These are phyloP conservation scores for Rhizophagus clarus DNA, from an alignment of 192 early-diverging fungal genomes.

Conservation along the genomic window DNA sequence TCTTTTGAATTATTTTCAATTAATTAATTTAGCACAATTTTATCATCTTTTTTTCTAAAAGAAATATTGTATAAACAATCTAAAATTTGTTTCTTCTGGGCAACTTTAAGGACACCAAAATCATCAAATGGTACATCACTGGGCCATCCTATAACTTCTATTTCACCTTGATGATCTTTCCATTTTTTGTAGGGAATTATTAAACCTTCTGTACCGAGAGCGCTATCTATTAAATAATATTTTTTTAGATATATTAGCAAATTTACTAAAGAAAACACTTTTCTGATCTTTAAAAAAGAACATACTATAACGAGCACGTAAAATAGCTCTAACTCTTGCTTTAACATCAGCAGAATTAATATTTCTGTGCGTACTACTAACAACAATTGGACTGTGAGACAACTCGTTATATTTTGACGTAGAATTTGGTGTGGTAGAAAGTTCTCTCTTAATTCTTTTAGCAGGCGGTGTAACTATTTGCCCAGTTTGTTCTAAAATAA, in stretches of 20 bases:
- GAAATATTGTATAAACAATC: background rate
- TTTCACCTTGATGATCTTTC: constrained; percentile 1
- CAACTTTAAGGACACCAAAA: background rate
- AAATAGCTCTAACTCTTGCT: background rate
- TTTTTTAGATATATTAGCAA: background rate
- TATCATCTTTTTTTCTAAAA: background rate
- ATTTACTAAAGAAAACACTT: background rate
- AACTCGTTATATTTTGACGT: background rate
- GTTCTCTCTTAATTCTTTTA: background rate
- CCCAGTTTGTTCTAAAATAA: background rate
- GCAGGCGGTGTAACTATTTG: background rate
- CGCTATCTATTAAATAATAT: background rate
- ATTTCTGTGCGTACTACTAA: background rate
- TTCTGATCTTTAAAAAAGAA: background rate
- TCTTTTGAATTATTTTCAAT: too few species aligned
- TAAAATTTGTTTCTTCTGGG: background rate
- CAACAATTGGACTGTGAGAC: background rate
- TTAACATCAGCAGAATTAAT: background rate
- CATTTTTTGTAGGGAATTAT: background rate
- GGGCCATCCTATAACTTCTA: background rate
- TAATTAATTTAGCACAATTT: background rate
- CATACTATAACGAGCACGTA: background rate
- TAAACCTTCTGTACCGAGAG: background rate
- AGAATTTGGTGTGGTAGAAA: background rate
- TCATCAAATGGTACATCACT: background rate